These are phyloP conservation scores for Strobilomyces dryophilus DNA, from an alignment of 768 basidiomycete genomes.

Conservation along the genomic window DNA sequence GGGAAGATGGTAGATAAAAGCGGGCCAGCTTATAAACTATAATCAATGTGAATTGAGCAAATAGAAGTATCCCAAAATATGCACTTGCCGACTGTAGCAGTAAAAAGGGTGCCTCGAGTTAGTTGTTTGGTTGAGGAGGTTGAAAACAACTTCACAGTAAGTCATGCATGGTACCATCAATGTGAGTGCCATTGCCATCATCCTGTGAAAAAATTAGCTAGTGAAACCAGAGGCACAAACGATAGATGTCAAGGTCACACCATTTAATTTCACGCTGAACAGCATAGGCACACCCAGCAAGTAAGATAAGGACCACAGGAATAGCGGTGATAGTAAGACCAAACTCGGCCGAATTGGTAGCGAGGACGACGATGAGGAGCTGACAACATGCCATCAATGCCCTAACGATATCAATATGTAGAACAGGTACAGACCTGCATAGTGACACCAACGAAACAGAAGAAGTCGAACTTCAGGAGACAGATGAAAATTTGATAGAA, in stretches of 20 bases:
- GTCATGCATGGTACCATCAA: conserved; percentile 75
- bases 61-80: background rate
- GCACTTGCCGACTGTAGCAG: conserved; percentile 26
- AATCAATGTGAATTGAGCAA: background rate
- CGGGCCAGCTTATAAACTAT: conserved; percentile 83
- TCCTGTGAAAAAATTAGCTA: conserved; percentile 28
- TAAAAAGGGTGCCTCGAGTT: background rate
- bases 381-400: conserved; percentile 24
- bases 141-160: conserved; percentile 56
- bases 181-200: conserved; percentile 68
- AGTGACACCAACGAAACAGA: conserved; percentile 81
- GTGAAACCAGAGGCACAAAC: conserved; percentile 4
- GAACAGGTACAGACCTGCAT: conserved; percentile 57
- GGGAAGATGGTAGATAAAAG: conserved; percentile 64
- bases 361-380: conserved; percentile 79
- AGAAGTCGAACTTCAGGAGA: conserved; percentile 87
- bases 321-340: conserved; percentile 80
- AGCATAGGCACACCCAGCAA: conserved; percentile 62
- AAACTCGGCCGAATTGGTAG: conserved; percentile 65
- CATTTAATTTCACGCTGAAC: conserved; percentile 79
- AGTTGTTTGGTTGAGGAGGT: background rate
- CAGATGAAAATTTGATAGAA: conserved; percentile 86
- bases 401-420: background rate
- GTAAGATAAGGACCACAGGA: conserved; percentile 66
- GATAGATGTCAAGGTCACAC: conserved; percentile 35